Base-by-base conservation (phyloP, 176 grass and related monocot species). In the Avena eriantha region DNA sequence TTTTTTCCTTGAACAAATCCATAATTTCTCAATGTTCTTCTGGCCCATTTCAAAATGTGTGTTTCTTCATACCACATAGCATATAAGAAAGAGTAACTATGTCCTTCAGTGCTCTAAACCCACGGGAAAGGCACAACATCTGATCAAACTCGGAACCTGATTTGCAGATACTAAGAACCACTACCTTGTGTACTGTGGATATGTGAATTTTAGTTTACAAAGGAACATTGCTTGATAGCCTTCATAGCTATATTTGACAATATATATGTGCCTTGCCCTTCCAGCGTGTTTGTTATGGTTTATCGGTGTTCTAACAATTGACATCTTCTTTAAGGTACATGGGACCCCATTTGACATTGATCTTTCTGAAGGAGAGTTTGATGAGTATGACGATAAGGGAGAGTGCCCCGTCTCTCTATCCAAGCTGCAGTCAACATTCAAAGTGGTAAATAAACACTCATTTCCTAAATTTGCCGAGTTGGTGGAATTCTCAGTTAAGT, bases 351-450 rank as follows among this genome's bases (percentile, higher is more conserved):
- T 92, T 82, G 86, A 98, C 17, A 88, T 98, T 55, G 96, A 98
- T 88, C 90, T 93, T 61, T 95, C 93, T 34, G 93, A 94, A 82
- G 91, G 88, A 17, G 96, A 98, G 55, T 95, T 95, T 89, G 88
- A 79, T 64, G 96, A 98, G 11, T 98, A 98, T 29, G 96, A 98
- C 78, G 96, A 98, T 79, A 98, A 95, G 81, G 93, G 88, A 29
- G 86, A 89, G 55, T 95, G 88, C 68, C 96, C 93, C 54, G 96
- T 98, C 54, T 82, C 86, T 50, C 17, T 95, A 85, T 88, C 85
- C 77, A 94, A 98, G 68, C 80, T 98, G 65, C 61, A 90, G 70
- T 84, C 91, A 75, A 48, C 65, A 86, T 95, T 98, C 86, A 93
- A 88, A 95, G 96, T 95, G 96, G 96, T 98, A 92, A 86, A 80